Base-by-base conservation (phyloP, 106 monocot genomes). In the Narthecium ossifragum region DNA sequence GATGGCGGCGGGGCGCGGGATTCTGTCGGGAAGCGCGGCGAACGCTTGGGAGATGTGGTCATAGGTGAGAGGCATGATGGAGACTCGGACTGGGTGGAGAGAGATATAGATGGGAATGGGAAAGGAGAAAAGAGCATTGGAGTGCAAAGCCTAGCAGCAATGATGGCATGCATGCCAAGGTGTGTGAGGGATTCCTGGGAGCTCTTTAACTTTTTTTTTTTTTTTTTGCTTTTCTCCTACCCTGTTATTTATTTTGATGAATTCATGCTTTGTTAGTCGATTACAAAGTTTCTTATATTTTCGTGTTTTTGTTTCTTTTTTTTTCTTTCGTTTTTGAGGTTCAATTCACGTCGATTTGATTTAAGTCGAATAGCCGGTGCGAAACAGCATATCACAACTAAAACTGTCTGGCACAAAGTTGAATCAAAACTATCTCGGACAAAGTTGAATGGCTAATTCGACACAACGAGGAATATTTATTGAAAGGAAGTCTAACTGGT, bases 1-100 rank as follows among this genome's bases (percentile, higher is more conserved):
- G 72, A 73, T 14, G 72, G 76, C 8, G 76, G 76, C 37, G 76
- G 76, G 5, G 70, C 76, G 8, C 61, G 77, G 61, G 26, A 76
- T 36, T 61, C 59, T 0, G 58, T 27, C 15, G 41, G 61, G 22
- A 28, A 41, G 14, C 25, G 36, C 33, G 39, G 24, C 4, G 45
- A 1, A 29, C 18, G 49, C 40, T 24, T 1, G 12, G 57, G 63
- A 17, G 49, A 47, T 15, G 48, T 11, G n/a, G 49, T 58, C 69
- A 69, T 57, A 29, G 21, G 34, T 1, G 29, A 41, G 15, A 17
- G 13, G 26, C 49, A 7, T 43, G 32, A 1, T 13, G 43, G 12
- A 13, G 14, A 17, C 43, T 3, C 4, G 43, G 18, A 17, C 43
- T 17, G 11, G 30, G 50, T 31, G 34, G 40, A 38, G 33, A 39